Base-by-base conservation (phyloP, 1,139 yeast genomes). In the Nakaseomyces bracarensis region DNA sequence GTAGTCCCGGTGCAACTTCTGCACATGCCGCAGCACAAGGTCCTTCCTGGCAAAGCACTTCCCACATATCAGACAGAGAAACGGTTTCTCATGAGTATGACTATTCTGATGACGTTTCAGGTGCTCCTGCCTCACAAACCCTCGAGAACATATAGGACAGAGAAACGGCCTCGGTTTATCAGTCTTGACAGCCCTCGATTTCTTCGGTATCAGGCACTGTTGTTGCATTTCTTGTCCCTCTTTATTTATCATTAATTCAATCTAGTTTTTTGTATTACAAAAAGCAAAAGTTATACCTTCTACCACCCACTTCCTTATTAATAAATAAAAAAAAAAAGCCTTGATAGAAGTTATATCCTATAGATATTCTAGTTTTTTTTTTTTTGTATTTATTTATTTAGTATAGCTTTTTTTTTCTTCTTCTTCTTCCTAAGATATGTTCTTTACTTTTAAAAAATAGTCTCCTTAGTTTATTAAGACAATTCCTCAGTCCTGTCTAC, bases 61-160 rank as follows among this genome's bases (percentile, higher is more conserved):
- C 46, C 94, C 97, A 64, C 98, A 91, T 15, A 91, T 95, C 1
- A 95, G 94, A 67, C 99, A 91, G 53, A 84, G 85, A 63, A 84
- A 91, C 1, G 98, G 98, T 61, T 89, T 91, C 62, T 91, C 98
- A 60, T 89, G 87, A 3, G 98, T 91, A 61, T 91, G 99, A 1
- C 95, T 82, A 38, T 97, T 70, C 61, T 89, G 95, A 58, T 91
- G 99, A 47, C 99, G 76, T 61, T 87, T 79, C 54, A 91, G 72
- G 63, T 91, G 99, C 63, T 91, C 98, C 44, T 86, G 72, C 41
- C 99, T 72, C 3, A 96, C 97, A 71, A 91, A 91, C 2, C 96
- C 95, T 49, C 98, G 72, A 1, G 97, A 86, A 63, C 99, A 91
- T 10, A 83, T 83, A 21, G 79, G 74, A 61, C 99, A 91, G 23